Evolutionary conservation across 202 grass and related monocot genomes (phyloP).

Genomic region (Eragrostis tef): DNA sequence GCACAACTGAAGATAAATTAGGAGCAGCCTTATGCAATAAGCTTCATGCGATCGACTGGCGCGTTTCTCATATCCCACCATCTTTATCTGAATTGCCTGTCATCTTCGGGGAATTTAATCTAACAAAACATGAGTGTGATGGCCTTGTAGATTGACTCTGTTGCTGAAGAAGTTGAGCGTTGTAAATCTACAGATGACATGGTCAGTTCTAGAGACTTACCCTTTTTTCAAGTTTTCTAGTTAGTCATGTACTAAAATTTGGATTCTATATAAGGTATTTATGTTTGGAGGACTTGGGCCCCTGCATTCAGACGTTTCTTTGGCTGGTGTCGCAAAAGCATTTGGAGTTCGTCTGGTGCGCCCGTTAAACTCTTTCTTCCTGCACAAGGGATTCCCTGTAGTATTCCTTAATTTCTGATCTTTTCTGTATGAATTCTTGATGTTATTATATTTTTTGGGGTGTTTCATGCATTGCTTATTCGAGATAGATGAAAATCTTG

Average conservation of each 20-base stretch:
- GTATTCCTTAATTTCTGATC: slow-evolving; percentile 3
- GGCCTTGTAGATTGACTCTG: slow-evolving; percentile 76
- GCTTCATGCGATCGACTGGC: slow-evolving; percentile 86
- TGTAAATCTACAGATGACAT: slow-evolving; percentile 74
- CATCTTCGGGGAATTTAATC: slow-evolving; percentile 36
- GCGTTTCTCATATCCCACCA: slow-evolving; percentile 58
- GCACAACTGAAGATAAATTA: slow-evolving; percentile 71
- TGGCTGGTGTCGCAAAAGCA: slow-evolving; percentile 92
- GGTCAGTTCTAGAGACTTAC: slow-evolving; percentile 57
- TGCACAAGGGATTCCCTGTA: slow-evolving; percentile 11
- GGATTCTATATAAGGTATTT: slow-evolving; percentile 72
- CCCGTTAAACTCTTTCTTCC: slow-evolving; percentile 24
- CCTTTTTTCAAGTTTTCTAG: slow-evolving; percentile 42
- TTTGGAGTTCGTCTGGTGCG: slow-evolving; percentile 95
- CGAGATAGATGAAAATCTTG: slow-evolving; percentile 30
- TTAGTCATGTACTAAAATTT: slow-evolving; percentile 30
- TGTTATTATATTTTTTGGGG: not conserved
- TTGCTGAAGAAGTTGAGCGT: slow-evolving; percentile 83
- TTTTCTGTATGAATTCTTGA: slow-evolving; percentile 3
- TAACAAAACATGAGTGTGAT: slow-evolving; percentile 32
- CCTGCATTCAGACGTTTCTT: slow-evolving; percentile 88
- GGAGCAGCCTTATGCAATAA: slow-evolving; percentile 80
- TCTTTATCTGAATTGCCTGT: slow-evolving; percentile 17
- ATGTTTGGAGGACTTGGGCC: slow-evolving; percentile 90
- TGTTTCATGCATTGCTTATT: slow-evolving; percentile 38